Conservation (phyloP, 2,329 filamentous ascomycete genomes). For the Scedosporium apiospermum region DNA sequence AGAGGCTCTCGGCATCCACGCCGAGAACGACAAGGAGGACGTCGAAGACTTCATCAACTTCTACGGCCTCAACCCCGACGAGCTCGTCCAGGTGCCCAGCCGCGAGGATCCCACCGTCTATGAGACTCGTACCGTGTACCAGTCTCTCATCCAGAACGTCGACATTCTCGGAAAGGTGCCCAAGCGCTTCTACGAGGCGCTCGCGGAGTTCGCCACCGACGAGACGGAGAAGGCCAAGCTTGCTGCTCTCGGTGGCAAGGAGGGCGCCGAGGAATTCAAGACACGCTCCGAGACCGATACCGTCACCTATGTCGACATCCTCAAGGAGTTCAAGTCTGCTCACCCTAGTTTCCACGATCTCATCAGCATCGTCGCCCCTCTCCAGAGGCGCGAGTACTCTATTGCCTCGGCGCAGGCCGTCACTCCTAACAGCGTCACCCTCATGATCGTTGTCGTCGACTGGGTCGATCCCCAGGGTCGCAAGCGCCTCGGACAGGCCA, state of each 20-base stretch:
- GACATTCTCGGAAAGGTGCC: constrained; percentile 95
- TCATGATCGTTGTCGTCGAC: constrained; percentile 95
- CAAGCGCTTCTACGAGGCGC: constrained; percentile 93
- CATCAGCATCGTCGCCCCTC: constrained; percentile 73
- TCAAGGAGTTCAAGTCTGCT: constrained; percentile 83
- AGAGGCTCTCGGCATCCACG: constrained; percentile 92
- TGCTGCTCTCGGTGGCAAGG: constrained; percentile 62
- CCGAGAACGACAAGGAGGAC: constrained; percentile 76
- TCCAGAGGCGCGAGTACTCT: constrained; percentile 98
- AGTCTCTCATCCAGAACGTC: constrained; percentile 82
- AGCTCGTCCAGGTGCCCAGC: constrained; percentile 83
- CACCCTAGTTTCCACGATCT: constrained; percentile 85
- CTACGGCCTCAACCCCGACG: constrained; percentile 75
- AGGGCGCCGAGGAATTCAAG: constrained; percentile 87
- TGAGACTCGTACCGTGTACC: constrained; percentile 87
- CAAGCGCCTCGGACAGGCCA: constrained; percentile 86
- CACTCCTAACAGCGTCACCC: constrained; percentile 75
- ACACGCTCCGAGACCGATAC: constrained; percentile 83
- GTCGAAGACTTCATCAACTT: constrained; percentile 80
- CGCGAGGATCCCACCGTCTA: constrained; percentile 65
- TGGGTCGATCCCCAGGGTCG: constrained; percentile 87
- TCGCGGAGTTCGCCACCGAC: constrained; percentile 78
- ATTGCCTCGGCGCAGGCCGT: constrained; percentile 96
- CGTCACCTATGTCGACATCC: constrained; percentile 79
- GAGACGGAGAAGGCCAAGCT: constrained; percentile 75